phyloP scores from a whole-genome alignment of 1,284 basidiomycete genomes.

The Malassezia obtusa region DNA sequence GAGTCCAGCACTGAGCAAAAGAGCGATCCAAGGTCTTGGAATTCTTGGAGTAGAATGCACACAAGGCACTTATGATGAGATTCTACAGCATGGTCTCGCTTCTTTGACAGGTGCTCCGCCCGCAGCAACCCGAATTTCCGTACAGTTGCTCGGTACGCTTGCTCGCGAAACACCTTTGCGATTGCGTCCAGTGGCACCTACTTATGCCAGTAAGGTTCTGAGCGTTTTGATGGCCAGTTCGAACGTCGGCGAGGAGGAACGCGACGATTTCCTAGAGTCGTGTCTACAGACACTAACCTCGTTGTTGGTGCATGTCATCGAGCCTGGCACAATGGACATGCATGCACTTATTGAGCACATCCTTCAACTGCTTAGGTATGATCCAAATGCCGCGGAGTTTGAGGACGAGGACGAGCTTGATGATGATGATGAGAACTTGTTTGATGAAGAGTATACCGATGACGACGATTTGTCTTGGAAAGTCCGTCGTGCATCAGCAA shows the following conservation, averaged over 20 bases:
- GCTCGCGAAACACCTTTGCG: slow-evolving; percentile 35
- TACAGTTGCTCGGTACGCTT: slow-evolving; percentile 66
- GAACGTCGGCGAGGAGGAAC: slow-evolving; percentile 64
- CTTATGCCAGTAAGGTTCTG: slow-evolving; percentile 50
- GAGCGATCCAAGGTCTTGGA: slow-evolving; percentile 54
- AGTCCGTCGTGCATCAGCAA: slow-evolving; percentile 83
- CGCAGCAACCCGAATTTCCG: slow-evolving; percentile 56
- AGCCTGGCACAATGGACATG: slow-evolving; percentile 57
- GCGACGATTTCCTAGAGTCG: slow-evolving; percentile 54
- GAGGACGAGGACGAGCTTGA: slow-evolving; percentile 45
- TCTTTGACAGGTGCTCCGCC: not conserved
- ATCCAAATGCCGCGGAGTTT: slow-evolving; percentile 84
- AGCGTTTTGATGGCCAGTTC: slow-evolving; percentile 57
- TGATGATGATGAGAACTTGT: slow-evolving; percentile 58
- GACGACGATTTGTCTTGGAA: slow-evolving; percentile 99
- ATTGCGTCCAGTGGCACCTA: slow-evolving; percentile 22
- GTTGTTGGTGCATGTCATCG: slow-evolving; percentile 49
- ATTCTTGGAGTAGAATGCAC: slow-evolving; percentile 54
- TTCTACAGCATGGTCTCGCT: slow-evolving; percentile 4
- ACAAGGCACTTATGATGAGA: slow-evolving; percentile 17
- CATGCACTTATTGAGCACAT: slow-evolving; percentile 61
- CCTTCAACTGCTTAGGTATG: slow-evolving; percentile 74
- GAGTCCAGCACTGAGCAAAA: slow-evolving; percentile 28
- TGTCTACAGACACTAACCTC: slow-evolving; percentile 61
- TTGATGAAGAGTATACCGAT: slow-evolving; percentile 62